A percentile compares a stretch with the other conserved stretches of the same genome.
phyloP scores from a whole-genome alignment of 148 eudicot species.

The Silene conica region DNA sequence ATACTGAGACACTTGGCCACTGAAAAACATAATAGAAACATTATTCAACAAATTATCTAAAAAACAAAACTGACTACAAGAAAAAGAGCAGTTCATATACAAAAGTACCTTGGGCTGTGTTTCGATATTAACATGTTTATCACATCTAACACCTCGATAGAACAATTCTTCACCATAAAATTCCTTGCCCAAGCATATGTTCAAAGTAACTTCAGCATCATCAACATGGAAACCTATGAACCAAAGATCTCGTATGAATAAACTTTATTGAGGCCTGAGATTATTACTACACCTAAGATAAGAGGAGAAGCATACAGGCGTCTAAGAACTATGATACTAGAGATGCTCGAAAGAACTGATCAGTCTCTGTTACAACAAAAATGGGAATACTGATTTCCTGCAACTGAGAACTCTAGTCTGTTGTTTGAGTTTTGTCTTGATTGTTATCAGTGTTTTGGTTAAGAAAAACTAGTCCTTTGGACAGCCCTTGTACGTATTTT shows the following conservation, averaged over 20 bases:
- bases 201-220: constrained; percentile 90
- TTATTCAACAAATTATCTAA: background rate
- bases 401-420: no score
- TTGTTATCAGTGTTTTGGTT: no score
- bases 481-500: no score
- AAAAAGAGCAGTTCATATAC: background rate
- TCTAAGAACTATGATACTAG: no score
- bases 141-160: constrained; percentile 91
- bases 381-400: no score
- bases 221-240: constrained; percentile 89
- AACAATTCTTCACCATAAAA: constrained; percentile 90
- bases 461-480: no score
- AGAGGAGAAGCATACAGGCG: no score
- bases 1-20: background rate
- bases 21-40: background rate
- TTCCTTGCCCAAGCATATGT: constrained; percentile 78
- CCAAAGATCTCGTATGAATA: constrained; percentile 21
- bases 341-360: no score
- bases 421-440: no score
- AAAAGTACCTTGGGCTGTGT: constrained; percentile 62
- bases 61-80: constrained; percentile 4
- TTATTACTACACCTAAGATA: no score
- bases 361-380: no score
- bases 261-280: no score
- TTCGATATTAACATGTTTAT: constrained; percentile 82